Base-by-base conservation (phyloP, 257 asterid genomes). In the Nicotiana noctiflora region DNA sequence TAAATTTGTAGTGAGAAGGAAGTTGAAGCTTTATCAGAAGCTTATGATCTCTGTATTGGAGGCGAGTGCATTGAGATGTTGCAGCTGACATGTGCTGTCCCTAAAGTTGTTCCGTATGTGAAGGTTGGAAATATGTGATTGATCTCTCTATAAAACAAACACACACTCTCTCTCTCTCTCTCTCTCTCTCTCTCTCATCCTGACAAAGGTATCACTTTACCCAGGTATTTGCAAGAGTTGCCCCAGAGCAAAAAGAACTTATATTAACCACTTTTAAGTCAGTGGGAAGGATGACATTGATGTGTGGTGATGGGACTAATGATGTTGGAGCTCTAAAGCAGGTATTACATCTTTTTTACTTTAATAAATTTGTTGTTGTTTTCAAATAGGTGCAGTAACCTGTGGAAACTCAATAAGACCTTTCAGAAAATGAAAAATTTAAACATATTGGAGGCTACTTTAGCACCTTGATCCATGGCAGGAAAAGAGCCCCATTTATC, bases 231-330 rank as follows among this genome's bases (percentile, higher is more conserved):
- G 98, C 99, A 77, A 93, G 98, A 87, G 99, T 96, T 79, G 98
- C 98, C 74, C 99, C 99, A 32, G 98, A 91, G 88, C 99, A 96
- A 82, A 96, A 96, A 88, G 99, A 96, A 86, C 98, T 93, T 82
- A 96, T 96, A 79, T 89, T 96, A 87, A 96, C 98, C 81, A 91
- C 99, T 72, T 96, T 94, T 86, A 94, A 89, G 75, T 90, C 97
- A 2, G 99, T 96, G 86, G 99, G 99, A 83, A 94, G 99, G 88
- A 90, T 92, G 77, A 86, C 99, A 40, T 86, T 96, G 83, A 96
- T 93, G 99, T 96, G 99, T 67, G 99, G 99, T 80, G 99, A 96
- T 89, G 99, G 99, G 75, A 96, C 99, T 66, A 96, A 96, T 80
- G 99, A 96, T 85, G 99, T 94, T 81, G 99, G 99, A 77, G 99